Evolutionary conservation across 2,329 filamentous ascomycete species (phyloP).

Genomic region (Alternaria sp.): DNA sequence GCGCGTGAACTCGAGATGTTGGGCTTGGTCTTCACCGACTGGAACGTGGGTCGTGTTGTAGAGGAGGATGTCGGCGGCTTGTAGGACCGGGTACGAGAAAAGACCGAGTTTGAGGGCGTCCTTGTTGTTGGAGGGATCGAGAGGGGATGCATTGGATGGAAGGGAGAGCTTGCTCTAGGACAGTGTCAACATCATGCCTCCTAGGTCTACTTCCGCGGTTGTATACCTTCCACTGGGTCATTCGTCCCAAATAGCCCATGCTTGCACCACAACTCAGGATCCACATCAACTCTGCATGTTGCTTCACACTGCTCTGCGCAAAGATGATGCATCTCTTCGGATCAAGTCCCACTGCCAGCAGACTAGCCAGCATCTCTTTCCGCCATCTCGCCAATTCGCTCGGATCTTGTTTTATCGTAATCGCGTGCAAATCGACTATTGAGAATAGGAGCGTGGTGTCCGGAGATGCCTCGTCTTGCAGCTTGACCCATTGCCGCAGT

Average conservation of each 20-base stretch:
- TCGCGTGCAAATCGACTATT: constrained; percentile 91
- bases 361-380: constrained; percentile 76
- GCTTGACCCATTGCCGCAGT: constrained; percentile 80
- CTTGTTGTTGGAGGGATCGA: constrained; percentile 59
- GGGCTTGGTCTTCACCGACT: constrained; percentile 92
- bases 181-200: not conserved
- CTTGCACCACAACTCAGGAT: constrained; percentile 90
- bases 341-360: constrained; percentile 84
- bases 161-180: constrained; percentile 71
- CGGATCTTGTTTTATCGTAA: constrained; percentile 74
- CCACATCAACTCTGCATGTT: constrained; percentile 95
- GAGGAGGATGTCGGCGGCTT: constrained; percentile 91
- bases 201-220: not conserved
- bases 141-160: constrained; percentile 62
- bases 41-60: constrained; percentile 90
- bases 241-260: constrained; percentile 92
- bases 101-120: constrained; percentile 81
- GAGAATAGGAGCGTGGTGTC: constrained; percentile 77
- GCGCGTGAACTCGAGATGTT: constrained; percentile 92
- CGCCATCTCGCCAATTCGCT: constrained; percentile 67
- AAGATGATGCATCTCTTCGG: constrained; percentile 81
- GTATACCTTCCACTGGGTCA: constrained; percentile 98
- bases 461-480: constrained; percentile 70
- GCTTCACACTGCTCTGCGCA: constrained; percentile 77
- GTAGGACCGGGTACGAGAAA: constrained; percentile 94